These are phyloP conservation scores for Graphium sp. DNA, from an alignment of 2,329 filamentous ascomycete genomes.

Conservation along the genomic window DNA sequence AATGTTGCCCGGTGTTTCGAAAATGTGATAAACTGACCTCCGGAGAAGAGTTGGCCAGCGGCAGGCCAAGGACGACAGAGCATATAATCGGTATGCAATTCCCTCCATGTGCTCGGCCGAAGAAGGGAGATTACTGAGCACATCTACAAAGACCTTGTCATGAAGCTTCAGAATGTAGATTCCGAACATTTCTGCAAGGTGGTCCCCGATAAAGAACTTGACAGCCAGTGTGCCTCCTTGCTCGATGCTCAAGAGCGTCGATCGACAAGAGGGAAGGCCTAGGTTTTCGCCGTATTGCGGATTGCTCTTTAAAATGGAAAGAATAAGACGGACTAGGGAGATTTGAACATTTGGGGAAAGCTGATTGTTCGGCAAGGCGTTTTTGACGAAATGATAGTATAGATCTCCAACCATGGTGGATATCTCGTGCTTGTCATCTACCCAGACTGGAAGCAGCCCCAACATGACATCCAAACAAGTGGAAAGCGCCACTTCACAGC, in stretches of 20 bases:
- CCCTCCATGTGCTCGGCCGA: conserved; percentile 60
- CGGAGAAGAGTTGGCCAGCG: conserved; percentile 75
- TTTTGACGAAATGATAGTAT: conserved; percentile 61
- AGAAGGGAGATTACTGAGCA: conserved; percentile 62
- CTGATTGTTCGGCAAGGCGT: conserved; percentile 47
- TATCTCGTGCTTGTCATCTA: conserved; percentile 38
- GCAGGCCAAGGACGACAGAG: conserved; percentile 62
- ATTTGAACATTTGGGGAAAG: conserved; percentile 55
- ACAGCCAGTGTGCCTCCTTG: conserved; percentile 48
- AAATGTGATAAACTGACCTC: conserved; percentile 82
- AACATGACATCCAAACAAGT: conserved; percentile 52
- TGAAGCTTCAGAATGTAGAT: conserved; percentile 72
- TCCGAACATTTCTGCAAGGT: conserved; percentile 59
- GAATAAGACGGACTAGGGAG: conserved; percentile 49
- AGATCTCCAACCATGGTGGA: conserved; percentile 54
- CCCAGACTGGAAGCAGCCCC: conserved; percentile 47
- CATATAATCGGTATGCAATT: conserved; percentile 66
- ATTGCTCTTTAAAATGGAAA: conserved; percentile 49
- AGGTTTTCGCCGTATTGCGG: conserved; percentile 48
- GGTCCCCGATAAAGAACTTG: conserved; percentile 58
- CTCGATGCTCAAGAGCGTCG: conserved; percentile 60
- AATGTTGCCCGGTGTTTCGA: conserved; percentile 71
- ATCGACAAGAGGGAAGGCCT: conserved; percentile 42
- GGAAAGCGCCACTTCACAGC: conserved; percentile 57
- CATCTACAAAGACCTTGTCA: conserved; percentile 68